Base-by-base conservation (phyloP, 768 basidiomycete species). In the Leccinum sublutescens region DNA sequence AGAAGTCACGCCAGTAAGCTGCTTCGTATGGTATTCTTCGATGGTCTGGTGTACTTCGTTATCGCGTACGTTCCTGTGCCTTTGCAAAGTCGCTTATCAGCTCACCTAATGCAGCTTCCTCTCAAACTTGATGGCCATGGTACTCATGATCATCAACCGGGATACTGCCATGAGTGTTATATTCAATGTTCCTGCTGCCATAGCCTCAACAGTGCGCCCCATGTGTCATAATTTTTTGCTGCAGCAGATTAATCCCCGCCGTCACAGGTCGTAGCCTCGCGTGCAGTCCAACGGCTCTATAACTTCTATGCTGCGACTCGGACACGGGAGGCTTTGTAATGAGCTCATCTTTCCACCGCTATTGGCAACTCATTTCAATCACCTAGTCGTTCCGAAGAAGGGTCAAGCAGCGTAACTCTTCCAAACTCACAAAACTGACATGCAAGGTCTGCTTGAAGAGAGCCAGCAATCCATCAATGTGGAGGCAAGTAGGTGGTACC, bases 41-140 rank as follows among this genome's bases (percentile, higher is more conserved):
- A 91, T 57, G 88, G 89, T 19, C 72, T 92, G 11, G 83, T 88
- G 55, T 91, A 81, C 74, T 91, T 91, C 75, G 71, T 91, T 61
- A 80, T 91, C 52, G 89, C 89, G 83, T 89, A 63, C 57, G 84
- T 76, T 12, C 33, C 34, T 50, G 19, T 11, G 2, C 8, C 4
- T 5, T 55, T 19, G 49, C 40, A 54, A 54, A 25, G 71, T 19
- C 77, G 78, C 61, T 61, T 77, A 25, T 14, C 47, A 38, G 34
- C 58, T 64, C 36, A 66, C 27, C 14, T 9, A n/a, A 2, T 2
- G 4, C 54, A 78, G 77, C n/a, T 79, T 80, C 57, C 62, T 77
- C 52, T 72, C 75, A 15, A 80, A 80, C 53, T 19, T 76, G 48
- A 49, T 78, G 55, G 79, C 79, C 1, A 79, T 79, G 45, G 72